A percentile compares a stretch with the other conserved stretches of the same genome.
These are phyloP conservation scores for Cladosporium sp. DNA, from an alignment of 2,329 filamentous ascomycete species.

Conservation along the genomic window DNA sequence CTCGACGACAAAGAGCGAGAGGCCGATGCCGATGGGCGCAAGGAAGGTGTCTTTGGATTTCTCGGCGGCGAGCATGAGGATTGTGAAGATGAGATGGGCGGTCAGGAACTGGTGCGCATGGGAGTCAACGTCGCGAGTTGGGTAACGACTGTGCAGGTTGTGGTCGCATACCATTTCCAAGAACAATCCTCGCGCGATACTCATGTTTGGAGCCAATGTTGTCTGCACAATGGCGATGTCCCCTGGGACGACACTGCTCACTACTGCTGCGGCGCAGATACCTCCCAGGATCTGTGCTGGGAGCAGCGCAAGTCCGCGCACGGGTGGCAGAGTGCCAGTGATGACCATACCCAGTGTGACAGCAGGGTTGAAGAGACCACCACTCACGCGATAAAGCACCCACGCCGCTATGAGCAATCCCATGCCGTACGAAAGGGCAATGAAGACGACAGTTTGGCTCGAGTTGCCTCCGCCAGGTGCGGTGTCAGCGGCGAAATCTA, in stretches of 20 bases:
- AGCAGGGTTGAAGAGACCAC: conserved; percentile 35
- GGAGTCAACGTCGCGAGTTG: background rate
- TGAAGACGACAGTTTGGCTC: conserved; percentile 32
- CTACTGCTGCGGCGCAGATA: conserved; percentile 35
- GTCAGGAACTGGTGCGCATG: conserved; percentile 34
- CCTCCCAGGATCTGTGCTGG: conserved; percentile 34
- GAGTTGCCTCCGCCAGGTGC: conserved; percentile 25
- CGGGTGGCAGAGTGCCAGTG: conserved; percentile 29
- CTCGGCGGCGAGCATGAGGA: conserved; percentile 44
- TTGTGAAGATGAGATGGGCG: conserved; percentile 42
- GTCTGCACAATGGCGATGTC: conserved; percentile 39
- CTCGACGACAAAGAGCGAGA: conserved; percentile 53
- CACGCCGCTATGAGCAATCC: conserved; percentile 35
- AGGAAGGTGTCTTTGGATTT: conserved; percentile 48
- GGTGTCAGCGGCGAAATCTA: conserved; percentile 22
- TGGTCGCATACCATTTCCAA: conserved; percentile 49
- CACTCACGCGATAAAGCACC: conserved; percentile 33
- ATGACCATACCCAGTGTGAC: conserved; percentile 36
- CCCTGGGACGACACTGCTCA: conserved; percentile 33
- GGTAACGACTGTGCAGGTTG: no score
- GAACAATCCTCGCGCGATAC: conserved; percentile 34
- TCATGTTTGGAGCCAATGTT: conserved; percentile 31
- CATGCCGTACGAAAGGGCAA: conserved; percentile 34
- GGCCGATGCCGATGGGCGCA: conserved; percentile 51
- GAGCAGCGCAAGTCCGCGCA: conserved; percentile 33